phyloP scores from a whole-genome alignment of 768 basidiomycete genomes.

The Holtermannia corniformis region DNA sequence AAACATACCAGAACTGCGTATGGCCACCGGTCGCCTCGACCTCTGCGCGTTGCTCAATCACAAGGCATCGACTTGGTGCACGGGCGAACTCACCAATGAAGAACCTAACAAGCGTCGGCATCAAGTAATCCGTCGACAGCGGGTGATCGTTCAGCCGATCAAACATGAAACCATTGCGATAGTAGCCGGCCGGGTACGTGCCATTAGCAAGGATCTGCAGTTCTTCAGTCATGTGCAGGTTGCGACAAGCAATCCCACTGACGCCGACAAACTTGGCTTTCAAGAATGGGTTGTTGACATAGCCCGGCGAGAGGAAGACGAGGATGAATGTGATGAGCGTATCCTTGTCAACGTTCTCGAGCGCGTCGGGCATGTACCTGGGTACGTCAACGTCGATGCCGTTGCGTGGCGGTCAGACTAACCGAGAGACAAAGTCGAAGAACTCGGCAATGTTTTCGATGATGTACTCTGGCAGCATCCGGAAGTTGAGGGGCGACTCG shows the following conservation, averaged over 20 bases:
- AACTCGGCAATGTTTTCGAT: conserved; percentile 90
- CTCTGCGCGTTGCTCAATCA: no score
- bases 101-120: conserved; percentile 84
- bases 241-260: conserved; percentile 18
- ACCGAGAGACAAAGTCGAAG: conserved; percentile 74
- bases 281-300: conserved; percentile 96
- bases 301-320: conserved; percentile 91
- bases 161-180: conserved; percentile 53
- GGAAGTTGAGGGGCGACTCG: conserved; percentile 75
- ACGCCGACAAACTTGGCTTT: conserved; percentile 95
- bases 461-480: conserved; percentile 84
- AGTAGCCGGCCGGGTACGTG: conserved; percentile 35
- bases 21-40: conserved; percentile 96
- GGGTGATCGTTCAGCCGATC: conserved; percentile 74
- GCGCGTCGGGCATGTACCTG: conserved; percentile 55
- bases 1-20: conserved; percentile 98
- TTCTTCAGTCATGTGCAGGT: neutral
- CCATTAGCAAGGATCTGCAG: conserved; percentile 35
- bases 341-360: conserved; percentile 73
- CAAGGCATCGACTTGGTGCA: neutral
- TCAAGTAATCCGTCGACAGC: conserved; percentile 74
- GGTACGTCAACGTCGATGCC: neutral
- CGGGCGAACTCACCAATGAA: conserved; percentile 63
- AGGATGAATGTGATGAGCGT: conserved; percentile 78
- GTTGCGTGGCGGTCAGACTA: conserved; percentile 22